phyloP scores from a whole-genome alignment of 306 rosid species.

The Prinsepia uniflora region DNA sequence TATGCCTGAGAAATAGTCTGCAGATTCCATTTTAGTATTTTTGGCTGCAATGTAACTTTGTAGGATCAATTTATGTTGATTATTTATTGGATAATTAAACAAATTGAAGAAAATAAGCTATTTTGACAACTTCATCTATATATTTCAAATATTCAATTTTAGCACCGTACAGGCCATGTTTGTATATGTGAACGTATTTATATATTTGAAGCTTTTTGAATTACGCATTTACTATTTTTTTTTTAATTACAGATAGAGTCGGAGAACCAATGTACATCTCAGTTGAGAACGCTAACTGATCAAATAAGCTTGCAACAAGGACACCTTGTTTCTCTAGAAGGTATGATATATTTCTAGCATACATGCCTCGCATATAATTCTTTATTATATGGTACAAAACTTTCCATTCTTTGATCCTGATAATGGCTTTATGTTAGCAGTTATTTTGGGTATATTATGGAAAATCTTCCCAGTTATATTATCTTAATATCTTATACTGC shows the following conservation, averaged over 20 bases:
- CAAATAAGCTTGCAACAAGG: conserved; percentile 90
- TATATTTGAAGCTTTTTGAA: background rate
- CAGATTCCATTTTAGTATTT: background rate
- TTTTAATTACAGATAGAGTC: conserved; percentile 63
- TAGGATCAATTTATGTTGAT: background rate
- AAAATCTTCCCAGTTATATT: too few species aligned
- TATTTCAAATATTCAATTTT: too few species aligned
- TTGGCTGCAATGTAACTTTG: background rate
- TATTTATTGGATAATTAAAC: background rate
- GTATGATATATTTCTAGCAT: conserved; percentile 30
- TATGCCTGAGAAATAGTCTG: conserved; percentile 29
- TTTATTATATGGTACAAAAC: background rate
- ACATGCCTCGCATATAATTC: background rate
- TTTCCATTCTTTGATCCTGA: background rate
- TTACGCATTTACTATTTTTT: conserved; percentile 6
- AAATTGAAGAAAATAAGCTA: background rate
- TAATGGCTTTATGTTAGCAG: background rate
- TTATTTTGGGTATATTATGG: background rate
- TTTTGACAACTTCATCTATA: background rate
- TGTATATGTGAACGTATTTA: background rate
- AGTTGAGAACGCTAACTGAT: conserved; percentile 67
- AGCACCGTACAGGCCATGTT: too few species aligned
- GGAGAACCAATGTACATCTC: conserved; percentile 73
- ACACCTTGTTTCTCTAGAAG: conserved; percentile 64
- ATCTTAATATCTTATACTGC: background rate